Percentiles rank a stretch among this genome's conserved stretches.
Evolutionary conservation across 2,329 filamentous ascomycete species (phyloP).

Genomic region (Pestalotiopsis fici): DNA sequence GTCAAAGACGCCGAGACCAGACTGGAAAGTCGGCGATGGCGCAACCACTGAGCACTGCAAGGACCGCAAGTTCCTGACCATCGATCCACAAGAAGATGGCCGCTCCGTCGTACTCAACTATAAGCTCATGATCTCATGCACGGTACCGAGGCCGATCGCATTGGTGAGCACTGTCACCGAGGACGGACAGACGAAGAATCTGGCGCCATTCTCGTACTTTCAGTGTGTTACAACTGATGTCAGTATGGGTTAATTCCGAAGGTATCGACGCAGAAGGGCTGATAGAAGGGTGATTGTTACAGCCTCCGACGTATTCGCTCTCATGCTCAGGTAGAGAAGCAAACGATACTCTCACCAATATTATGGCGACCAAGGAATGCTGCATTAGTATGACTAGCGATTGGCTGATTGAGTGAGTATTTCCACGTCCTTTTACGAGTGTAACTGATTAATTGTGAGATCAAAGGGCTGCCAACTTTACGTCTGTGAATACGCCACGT

Average conservation of each 20-base stretch:
- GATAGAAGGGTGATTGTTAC: background rate
- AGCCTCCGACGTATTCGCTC: slow-evolving; percentile 23
- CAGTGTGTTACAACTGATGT: slow-evolving; percentile 3
- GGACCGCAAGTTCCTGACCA: slow-evolving; percentile 3
- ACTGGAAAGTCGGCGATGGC: slow-evolving; percentile 11
- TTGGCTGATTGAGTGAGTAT: slow-evolving; percentile 16
- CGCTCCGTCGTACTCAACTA: slow-evolving; percentile 20
- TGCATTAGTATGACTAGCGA: slow-evolving; percentile 20
- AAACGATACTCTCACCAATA: slow-evolving; percentile 19
- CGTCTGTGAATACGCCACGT: slow-evolving; percentile 16
- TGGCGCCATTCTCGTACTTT: slow-evolving; percentile 4
- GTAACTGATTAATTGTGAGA: background rate
- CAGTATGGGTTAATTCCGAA: background rate
- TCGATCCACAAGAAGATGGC: slow-evolving; percentile 7
- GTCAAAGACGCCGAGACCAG: slow-evolving; percentile 7
- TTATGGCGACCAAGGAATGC: slow-evolving; percentile 16
- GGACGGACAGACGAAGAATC: background rate
- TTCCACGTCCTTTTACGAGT: background rate
- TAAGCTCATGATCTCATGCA: slow-evolving; percentile 7
- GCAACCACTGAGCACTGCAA: slow-evolving; percentile 8
- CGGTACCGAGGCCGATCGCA: background rate
- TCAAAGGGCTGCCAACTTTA: slow-evolving; percentile 14
- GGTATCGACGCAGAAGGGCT: background rate
- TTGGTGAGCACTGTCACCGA: background rate
- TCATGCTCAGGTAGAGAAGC: slow-evolving; percentile 14